Conservation (phyloP, 345 rosid species). For the Lagerstroemia speciosa region DNA sequence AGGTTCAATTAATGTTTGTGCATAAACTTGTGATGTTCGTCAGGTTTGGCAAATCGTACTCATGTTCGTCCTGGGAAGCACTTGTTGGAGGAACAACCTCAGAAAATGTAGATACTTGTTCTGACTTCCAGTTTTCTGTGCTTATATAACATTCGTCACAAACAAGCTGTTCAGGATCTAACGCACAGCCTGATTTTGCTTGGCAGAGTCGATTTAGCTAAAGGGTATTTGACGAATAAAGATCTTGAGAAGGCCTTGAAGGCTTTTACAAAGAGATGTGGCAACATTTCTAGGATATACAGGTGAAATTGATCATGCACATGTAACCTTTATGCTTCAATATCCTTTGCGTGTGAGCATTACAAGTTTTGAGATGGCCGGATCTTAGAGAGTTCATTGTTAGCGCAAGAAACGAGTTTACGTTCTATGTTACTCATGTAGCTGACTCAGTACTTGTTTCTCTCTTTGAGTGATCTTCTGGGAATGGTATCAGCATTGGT, state of each 20-base stretch:
- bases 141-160: not conserved
- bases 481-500: conserved; percentile 71
- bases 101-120: conserved; percentile 27
- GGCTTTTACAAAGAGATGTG: conserved; percentile 57
- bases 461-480: conserved; percentile 76
- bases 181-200: not conserved
- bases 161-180: not conserved
- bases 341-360: not conserved
- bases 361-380: not conserved
- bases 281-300: conserved; percentile 71
- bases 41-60: conserved; percentile 25
- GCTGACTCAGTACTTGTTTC: conserved; percentile 52
- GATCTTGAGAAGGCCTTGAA: conserved; percentile 78
- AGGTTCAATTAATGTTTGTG: not conserved
- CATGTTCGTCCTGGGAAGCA: conserved; percentile 27
- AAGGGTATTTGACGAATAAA: conserved; percentile 66
- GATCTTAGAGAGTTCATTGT: not conserved
- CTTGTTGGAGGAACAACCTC: conserved; percentile 29
- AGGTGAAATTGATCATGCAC: conserved; percentile 40
- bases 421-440: conserved; percentile 6
- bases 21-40: not conserved
- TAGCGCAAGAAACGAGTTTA: not conserved
- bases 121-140: not conserved
- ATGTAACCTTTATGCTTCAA: not conserved
- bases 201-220: conserved; percentile 38